Conservation (phyloP, 306 rosid species). For the Cucumis hystrix region DNA sequence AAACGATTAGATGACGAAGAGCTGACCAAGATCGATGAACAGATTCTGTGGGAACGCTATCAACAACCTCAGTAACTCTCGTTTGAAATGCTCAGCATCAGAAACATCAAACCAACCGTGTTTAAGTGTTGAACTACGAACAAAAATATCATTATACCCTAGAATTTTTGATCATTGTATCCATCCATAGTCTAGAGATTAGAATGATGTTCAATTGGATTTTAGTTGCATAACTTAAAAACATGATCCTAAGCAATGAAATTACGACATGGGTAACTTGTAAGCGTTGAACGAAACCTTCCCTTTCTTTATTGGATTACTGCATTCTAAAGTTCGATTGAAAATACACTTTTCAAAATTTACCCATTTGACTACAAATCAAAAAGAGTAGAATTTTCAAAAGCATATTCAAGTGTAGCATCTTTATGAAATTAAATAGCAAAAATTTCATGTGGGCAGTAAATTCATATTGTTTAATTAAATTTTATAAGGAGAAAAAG, state of each 20-base stretch:
- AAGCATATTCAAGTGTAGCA: neutral
- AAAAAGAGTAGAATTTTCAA: neutral
- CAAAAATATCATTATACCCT: neutral
- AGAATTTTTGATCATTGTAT: neutral
- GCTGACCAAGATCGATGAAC: conserved; percentile 69
- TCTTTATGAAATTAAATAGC: neutral
- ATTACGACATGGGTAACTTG: no score
- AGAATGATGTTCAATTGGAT: neutral
- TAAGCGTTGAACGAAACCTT: no score
- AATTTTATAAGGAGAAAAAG: neutral
- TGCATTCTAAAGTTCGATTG: neutral
- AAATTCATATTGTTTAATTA: neutral
- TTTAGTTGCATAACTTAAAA: neutral
- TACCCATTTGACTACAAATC: neutral
- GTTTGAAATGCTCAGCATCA: neutral
- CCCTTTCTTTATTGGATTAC: no score
- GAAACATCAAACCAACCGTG: neutral
- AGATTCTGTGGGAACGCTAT: conserved; percentile 40
- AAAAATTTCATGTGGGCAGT: neutral
- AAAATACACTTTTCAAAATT: neutral
- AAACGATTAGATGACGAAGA: conserved; percentile 72
- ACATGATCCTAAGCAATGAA: neutral
- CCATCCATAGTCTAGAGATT: neutral
- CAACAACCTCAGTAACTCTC: neutral
- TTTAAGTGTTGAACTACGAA: neutral